Evolutionary conservation across 2,329 filamentous ascomycete genomes (phyloP).

Genomic region (Fusarium chaquense): DNA sequence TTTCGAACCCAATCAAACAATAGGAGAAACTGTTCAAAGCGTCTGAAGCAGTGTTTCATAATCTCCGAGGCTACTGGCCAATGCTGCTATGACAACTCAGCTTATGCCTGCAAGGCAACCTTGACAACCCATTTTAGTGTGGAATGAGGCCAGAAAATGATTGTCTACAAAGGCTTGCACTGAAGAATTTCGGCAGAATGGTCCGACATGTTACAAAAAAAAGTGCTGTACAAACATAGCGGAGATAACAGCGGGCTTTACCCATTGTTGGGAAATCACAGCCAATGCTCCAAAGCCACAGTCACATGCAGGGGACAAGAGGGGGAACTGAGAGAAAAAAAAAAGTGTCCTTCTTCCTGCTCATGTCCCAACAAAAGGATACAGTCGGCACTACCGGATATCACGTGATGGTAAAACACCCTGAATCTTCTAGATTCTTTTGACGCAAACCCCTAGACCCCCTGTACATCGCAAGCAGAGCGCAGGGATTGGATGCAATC

Average conservation of each 20-base stretch:
- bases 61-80: slow-evolving; percentile 20
- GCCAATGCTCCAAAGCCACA: slow-evolving; percentile 1
- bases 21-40: slow-evolving; percentile 2
- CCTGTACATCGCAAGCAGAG: slow-evolving; percentile 20
- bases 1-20: slow-evolving; percentile 23
- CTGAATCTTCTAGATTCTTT: slow-evolving; percentile 29
- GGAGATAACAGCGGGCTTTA: slow-evolving; percentile 41
- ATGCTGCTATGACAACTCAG: slow-evolving; percentile 38
- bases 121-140: slow-evolving; percentile 10
- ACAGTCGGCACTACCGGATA: slow-evolving; percentile 32
- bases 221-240: background rate
- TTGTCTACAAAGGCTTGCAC: slow-evolving; percentile 7
- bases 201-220: slow-evolving; percentile 5
- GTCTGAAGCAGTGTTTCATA: slow-evolving; percentile 30
- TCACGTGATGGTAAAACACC: slow-evolving; percentile 23
- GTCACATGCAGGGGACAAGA: slow-evolving; percentile 31
- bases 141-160: slow-evolving; percentile 21
- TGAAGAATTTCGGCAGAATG: slow-evolving; percentile 8
- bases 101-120: slow-evolving; percentile 1
- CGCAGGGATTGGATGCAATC: slow-evolving; percentile 37
- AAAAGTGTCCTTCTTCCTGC: background rate
- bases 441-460: slow-evolving; percentile 36
- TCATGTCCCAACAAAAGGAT: slow-evolving; percentile 36
- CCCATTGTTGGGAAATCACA: slow-evolving; percentile 31
- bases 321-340: background rate